Evolutionary conservation across 2,329 filamentous ascomycete species (phyloP).

Genomic region (Phaeophleospora eucalypticola): DNA sequence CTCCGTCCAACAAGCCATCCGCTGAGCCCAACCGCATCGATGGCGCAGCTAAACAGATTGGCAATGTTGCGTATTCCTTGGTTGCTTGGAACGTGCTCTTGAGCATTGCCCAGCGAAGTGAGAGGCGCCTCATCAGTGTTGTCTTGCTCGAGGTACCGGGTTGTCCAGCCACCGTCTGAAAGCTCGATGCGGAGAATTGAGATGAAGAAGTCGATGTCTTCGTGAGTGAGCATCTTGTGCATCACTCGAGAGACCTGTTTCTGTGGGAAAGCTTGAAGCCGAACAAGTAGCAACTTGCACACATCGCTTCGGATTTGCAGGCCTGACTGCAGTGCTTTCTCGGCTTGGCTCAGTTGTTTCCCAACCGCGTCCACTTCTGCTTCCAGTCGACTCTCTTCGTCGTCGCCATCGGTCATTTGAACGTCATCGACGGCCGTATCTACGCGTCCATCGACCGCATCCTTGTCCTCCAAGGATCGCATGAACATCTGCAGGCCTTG

Average conservation of each 20-base stretch:
- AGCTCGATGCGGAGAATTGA: slow-evolving; percentile 69
- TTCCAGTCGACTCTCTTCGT: slow-evolving; percentile 30
- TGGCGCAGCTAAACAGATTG: slow-evolving; percentile 65
- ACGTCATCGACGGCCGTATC: slow-evolving; percentile 46
- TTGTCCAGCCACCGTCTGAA: slow-evolving; percentile 71
- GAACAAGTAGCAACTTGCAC: slow-evolving; percentile 64
- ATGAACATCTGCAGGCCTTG: slow-evolving; percentile 63
- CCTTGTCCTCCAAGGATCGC: slow-evolving; percentile 57
- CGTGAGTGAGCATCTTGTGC: slow-evolving; percentile 58
- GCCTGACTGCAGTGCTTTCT: slow-evolving; percentile 63
- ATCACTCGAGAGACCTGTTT: slow-evolving; percentile 59
- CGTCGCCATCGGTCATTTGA: slow-evolving; percentile 21
- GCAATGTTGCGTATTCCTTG: slow-evolving; percentile 67
- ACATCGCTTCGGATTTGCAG: slow-evolving; percentile 60
- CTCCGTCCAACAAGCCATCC: slow-evolving; percentile 67
- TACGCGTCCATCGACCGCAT: slow-evolving; percentile 5
- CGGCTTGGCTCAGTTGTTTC: slow-evolving; percentile 62
- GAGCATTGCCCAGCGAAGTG: slow-evolving; percentile 55
- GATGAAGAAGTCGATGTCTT: slow-evolving; percentile 68
- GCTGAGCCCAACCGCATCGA: slow-evolving; percentile 70
- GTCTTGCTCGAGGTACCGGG: slow-evolving; percentile 59
- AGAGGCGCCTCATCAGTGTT: slow-evolving; percentile 51
- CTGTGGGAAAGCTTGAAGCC: slow-evolving; percentile 63
- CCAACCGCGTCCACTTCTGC: slow-evolving; percentile 37
- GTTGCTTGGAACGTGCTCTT: slow-evolving; percentile 56